phyloP scores from a whole-genome alignment of 805 yeast species.

The Hanseniaspora hatyaiensis region DNA sequence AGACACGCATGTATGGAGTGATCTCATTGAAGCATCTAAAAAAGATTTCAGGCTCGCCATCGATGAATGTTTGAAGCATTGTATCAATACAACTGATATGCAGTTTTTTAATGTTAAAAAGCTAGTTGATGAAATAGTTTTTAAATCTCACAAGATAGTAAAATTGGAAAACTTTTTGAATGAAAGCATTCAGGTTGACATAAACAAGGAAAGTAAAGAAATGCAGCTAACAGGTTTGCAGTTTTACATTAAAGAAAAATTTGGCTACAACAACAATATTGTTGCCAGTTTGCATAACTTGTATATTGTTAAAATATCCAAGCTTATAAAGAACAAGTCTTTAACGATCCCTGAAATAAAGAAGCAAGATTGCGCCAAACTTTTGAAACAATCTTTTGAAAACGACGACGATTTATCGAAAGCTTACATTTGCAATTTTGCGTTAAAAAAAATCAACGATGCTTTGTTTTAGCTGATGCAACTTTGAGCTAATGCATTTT shows the following conservation, averaged over 20 bases:
- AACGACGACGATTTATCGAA: background rate
- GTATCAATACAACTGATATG: background rate
- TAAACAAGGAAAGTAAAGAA: background rate
- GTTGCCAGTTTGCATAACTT: slow-evolving; percentile 3
- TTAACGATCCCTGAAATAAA: background rate
- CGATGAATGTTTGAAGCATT: slow-evolving; percentile 4
- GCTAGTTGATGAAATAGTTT: background rate
- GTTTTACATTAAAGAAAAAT: slow-evolving; percentile 1
- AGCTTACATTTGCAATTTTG: background rate
- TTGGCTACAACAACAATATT: background rate
- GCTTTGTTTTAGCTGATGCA: too few species aligned
- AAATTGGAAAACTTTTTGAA: background rate
- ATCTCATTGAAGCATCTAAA: background rate
- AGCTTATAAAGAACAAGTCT: background rate
- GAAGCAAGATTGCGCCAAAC: background rate
- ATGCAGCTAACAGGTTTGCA: background rate
- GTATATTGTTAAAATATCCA: slow-evolving; percentile 2
- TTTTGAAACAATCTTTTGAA: background rate
- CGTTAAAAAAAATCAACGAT: background rate
- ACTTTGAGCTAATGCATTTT: too few species aligned
- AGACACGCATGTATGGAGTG: background rate
- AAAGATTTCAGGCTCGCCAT: slow-evolving; percentile 1
- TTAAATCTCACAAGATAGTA: background rate
- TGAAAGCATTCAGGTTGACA: background rate
- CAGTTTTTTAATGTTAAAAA: background rate